Evolutionary conservation across 495 filamentous ascomycete genomes (phyloP).

Genomic region (Patellaria atrata): DNA sequence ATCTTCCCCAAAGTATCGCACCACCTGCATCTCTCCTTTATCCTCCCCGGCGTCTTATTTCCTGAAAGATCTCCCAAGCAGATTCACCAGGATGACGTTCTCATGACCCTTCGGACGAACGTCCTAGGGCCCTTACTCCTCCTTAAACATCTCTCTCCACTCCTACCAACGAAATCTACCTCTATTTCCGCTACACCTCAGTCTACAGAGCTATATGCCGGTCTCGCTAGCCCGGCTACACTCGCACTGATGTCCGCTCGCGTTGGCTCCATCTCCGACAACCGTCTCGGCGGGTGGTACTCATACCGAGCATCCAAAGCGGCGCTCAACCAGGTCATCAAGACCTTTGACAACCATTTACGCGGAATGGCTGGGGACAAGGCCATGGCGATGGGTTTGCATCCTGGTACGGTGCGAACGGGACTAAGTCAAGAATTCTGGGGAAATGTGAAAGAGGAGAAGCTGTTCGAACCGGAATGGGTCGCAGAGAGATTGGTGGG

Average conservation of each 20-base stretch:
- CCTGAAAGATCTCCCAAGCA: constrained; percentile 58
- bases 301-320: constrained; percentile 29
- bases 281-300: constrained; percentile 30
- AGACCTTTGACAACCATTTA: constrained; percentile 60
- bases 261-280: constrained; percentile 56
- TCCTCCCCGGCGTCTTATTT: constrained; percentile 56
- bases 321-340: constrained; percentile 52
- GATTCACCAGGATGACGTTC: constrained; percentile 40
- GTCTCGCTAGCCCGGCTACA: constrained; percentile 33
- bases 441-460: constrained; percentile 40
- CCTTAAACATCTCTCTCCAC: constrained; percentile 54
- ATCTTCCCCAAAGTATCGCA: constrained; percentile 17
- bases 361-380: constrained; percentile 36
- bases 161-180: constrained; percentile 43
- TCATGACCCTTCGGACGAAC: constrained; percentile 53
- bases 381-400: constrained; percentile 53
- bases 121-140: constrained; percentile 58
- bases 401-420: constrained; percentile 73
- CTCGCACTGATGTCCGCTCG: constrained; percentile 62
- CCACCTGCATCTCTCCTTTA: constrained; percentile 55
- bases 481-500: constrained; percentile 45
- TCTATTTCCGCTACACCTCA: constrained; percentile 14
- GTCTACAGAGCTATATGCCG: constrained; percentile 3
- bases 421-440: constrained; percentile 60
- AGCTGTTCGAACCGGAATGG: constrained; percentile 47